Percentiles rank a stretch among this genome's conserved stretches.
Evolutionary conservation across 805 yeast genomes (phyloP).

Genomic region (Torulaspora indica): DNA sequence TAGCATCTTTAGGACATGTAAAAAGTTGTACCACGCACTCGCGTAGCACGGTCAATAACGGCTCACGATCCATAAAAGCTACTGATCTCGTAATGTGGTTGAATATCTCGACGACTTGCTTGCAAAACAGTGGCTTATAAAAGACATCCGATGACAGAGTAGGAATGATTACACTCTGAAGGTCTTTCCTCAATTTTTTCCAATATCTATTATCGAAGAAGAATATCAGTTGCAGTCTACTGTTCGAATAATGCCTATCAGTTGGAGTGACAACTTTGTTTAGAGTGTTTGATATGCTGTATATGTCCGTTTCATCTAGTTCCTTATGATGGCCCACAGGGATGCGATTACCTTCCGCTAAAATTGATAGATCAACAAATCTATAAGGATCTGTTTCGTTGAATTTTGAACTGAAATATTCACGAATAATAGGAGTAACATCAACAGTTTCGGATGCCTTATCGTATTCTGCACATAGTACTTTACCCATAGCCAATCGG

Average conservation of each 20-base stretch:
- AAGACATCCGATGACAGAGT: conserved; percentile 48
- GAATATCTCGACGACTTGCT: conserved; percentile 51
- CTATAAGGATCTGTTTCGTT: conserved; percentile 19
- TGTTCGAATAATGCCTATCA: conserved; percentile 26
- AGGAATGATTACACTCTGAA: conserved; percentile 51
- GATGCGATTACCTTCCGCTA: conserved; percentile 36
- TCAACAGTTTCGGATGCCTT: conserved; percentile 19
- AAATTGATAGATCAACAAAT: conserved; percentile 30
- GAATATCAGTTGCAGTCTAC: conserved; percentile 56
- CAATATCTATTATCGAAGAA: conserved; percentile 57
- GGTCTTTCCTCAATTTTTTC: conserved; percentile 45
- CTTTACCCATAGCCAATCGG: conserved; percentile 42
- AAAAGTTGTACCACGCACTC: conserved; percentile 79
- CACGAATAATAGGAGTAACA: conserved; percentile 26
- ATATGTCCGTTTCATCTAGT: conserved; percentile 17
- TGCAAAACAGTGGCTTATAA: conserved; percentile 46
- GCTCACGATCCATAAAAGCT: conserved; percentile 76
- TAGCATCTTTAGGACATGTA: conserved; percentile 81
- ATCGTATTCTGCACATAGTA: conserved; percentile 36
- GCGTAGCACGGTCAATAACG: conserved; percentile 71
- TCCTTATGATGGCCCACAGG: conserved; percentile 35
- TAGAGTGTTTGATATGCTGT: conserved; percentile 32
- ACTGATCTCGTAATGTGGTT: conserved; percentile 46
- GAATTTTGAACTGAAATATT: conserved; percentile 22
- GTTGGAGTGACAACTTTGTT: conserved; percentile 17